phyloP scores from a whole-genome alignment of 2,329 filamentous ascomycete species.

The Lasiodiplodia hormozganensis region DNA sequence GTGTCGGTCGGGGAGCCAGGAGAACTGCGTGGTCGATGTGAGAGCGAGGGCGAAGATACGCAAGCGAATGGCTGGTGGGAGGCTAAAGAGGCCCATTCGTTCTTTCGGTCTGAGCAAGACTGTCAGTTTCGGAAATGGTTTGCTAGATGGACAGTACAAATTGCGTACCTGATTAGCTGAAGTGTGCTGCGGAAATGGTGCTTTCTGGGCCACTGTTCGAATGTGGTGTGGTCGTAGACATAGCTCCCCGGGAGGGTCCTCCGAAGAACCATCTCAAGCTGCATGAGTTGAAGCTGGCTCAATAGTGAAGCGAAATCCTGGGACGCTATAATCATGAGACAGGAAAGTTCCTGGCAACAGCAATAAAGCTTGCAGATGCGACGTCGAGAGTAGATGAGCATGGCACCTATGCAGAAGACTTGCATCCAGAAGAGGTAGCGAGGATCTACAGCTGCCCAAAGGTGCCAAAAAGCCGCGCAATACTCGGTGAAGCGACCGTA shows the following conservation, averaged over 20 bases:
- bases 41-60: not conserved
- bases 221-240: not conserved
- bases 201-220: not conserved
- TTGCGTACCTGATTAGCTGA: not conserved
- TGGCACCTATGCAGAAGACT: not conserved
- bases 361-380: not conserved
- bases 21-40: not conserved
- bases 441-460: not conserved
- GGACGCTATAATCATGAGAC: not conserved
- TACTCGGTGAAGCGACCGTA: fast-evolving
- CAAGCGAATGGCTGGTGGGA: not conserved
- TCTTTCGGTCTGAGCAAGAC: not conserved
- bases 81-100: not conserved
- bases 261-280: not conserved
- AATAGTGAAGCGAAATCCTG: not conserved
- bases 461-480: not conserved
- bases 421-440: not conserved
- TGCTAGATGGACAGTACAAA: not conserved
- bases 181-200: not conserved
- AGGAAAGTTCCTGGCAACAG: not conserved
- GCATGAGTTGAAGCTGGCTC: not conserved
- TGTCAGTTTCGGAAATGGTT: not conserved
- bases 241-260: not conserved
- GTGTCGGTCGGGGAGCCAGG: not conserved
- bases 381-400: not conserved